Conservation (phyloP, 441 rosid species). For the Raphanus hybrid region DNA sequence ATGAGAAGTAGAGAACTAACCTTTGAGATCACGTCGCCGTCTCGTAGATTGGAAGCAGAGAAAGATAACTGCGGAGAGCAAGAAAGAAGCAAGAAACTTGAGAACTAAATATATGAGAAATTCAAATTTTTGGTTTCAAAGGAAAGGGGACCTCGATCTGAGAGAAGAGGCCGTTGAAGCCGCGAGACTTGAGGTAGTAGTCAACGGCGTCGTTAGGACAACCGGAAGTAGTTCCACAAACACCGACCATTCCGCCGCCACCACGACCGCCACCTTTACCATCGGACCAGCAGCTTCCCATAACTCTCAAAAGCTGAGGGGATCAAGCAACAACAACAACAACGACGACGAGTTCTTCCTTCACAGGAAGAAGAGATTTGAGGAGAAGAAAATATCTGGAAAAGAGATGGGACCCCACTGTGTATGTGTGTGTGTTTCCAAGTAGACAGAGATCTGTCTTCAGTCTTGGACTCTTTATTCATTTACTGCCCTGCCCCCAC, state of each 20-base stretch:
- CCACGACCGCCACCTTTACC: slow-evolving; percentile 52
- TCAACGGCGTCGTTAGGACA: slow-evolving; percentile 71
- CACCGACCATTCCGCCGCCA: slow-evolving; percentile 45
- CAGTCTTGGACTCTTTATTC: not conserved
- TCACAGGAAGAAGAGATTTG: slow-evolving; percentile 30
- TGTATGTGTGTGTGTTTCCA: slow-evolving; percentile 25
- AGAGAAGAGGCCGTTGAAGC: slow-evolving; percentile 64
- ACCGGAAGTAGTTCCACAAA: slow-evolving; percentile 48
- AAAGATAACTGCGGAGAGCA: slow-evolving; percentile 72
- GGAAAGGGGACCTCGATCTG: slow-evolving; percentile 72
- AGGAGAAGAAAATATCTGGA: slow-evolving; percentile 12
- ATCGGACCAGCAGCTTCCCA: slow-evolving; percentile 96
- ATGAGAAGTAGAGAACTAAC: slow-evolving; percentile 38
- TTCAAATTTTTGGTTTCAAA: not conserved
- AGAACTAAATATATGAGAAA: not conserved
- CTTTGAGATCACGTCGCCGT: slow-evolving; percentile 80
- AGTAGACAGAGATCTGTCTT: slow-evolving; percentile 40
- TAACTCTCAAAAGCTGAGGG: slow-evolving; percentile 28
- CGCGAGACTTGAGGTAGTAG: slow-evolving; percentile 68
- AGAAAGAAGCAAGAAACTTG: not conserved
- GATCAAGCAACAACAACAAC: not conserved
- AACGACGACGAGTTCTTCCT: not conserved
- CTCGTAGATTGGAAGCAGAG: slow-evolving; percentile 79
- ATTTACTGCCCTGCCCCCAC: not conserved
- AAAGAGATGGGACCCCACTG: slow-evolving; percentile 39